A percentile compares a stretch with the other conserved stretches of the same genome.
phyloP scores from a whole-genome alignment of 768 basidiomycete genomes.

The Jaapia argillacea region DNA sequence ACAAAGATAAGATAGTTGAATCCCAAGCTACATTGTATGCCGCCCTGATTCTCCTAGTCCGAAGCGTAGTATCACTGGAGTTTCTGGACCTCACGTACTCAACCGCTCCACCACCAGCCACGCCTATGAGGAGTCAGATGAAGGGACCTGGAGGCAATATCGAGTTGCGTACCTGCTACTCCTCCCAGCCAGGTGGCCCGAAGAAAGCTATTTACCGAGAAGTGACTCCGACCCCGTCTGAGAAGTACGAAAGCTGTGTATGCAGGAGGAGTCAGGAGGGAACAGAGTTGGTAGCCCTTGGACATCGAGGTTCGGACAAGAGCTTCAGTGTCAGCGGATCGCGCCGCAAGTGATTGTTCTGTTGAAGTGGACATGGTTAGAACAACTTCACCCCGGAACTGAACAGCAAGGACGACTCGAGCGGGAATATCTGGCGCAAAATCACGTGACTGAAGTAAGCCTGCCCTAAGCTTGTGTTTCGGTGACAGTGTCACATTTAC shows the following conservation, averaged over 20 bases:
- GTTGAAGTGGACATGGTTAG: constrained; percentile 5
- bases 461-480: too few relatives aligned
- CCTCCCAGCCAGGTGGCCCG: constrained; percentile 72
- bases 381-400: too few relatives aligned
- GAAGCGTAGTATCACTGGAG: constrained; percentile 38
- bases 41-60: constrained; percentile 36
- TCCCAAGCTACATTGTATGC: constrained; percentile 46
- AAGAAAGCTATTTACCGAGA: constrained; percentile 52
- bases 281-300: constrained; percentile 59
- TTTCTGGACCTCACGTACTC: constrained; percentile 52
- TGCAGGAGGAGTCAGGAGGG: constrained; percentile 49
- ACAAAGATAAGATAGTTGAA: not conserved
- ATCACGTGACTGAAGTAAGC: too few relatives aligned
- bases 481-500: too few relatives aligned
- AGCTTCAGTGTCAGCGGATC: constrained; percentile 50
- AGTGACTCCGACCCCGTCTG: constrained; percentile 41
- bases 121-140: constrained; percentile 23
- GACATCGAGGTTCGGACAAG: constrained; percentile 57
- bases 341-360: constrained; percentile 15
- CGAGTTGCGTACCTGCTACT: constrained; percentile 33
- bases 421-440: too few relatives aligned
- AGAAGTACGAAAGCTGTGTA: constrained; percentile 46
- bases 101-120: constrained; percentile 40
- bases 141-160: not conserved
- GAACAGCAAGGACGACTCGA: too few relatives aligned